Base-by-base conservation (phyloP, 2,329 filamentous ascomycete species). In the Penicillium corylophilum region DNA sequence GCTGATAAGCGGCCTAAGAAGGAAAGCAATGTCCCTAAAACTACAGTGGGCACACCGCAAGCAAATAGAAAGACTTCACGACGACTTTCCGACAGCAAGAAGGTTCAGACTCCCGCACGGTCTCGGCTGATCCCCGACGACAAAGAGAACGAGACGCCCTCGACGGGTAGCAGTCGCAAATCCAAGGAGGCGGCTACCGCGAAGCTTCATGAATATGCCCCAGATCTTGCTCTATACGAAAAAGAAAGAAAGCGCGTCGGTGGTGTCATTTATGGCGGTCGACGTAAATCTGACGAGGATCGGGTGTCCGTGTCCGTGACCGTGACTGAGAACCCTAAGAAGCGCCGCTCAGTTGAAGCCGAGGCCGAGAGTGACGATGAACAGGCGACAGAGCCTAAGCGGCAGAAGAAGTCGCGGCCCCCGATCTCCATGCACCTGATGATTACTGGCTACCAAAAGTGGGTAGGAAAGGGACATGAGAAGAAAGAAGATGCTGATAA, bases 181-280 rank as follows among this genome's bases (percentile, higher is more conserved):
- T 93, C 94, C 13, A 99, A 97, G 69, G 85, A 88, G 36, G 87
- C 88, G 65, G 94, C 94, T 12, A 75, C 87, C n/a, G 83, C 85
- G 29, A 85, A 83, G 57, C 75, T 97, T 7, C 89, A 94, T 48
- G 82, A 83, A 31, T 78, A 93, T 51, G 91, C 89, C 1, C 82
- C 87, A 0, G 94, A 99, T 66, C 91, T 97, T 64, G 87, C 87
- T 2, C 77, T 95, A 28, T 99, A 94, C 65, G 88, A 97, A 66
- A 96, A 94, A 68, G 94, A 99, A 74, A 90, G 83, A 77, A 96
- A 95, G 75, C 85, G 94, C 18, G 82, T 81, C 41, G 85, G 85
- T 13, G 85, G 85, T 36, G 82, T 87, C 3, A 74, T 83, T 10
- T 82, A 86, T 58, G 83, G 83, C 24, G 79, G 81, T 13, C 69